Conservation (phyloP, 345 rosid species). For the Erysimum cheiranthoides region DNA sequence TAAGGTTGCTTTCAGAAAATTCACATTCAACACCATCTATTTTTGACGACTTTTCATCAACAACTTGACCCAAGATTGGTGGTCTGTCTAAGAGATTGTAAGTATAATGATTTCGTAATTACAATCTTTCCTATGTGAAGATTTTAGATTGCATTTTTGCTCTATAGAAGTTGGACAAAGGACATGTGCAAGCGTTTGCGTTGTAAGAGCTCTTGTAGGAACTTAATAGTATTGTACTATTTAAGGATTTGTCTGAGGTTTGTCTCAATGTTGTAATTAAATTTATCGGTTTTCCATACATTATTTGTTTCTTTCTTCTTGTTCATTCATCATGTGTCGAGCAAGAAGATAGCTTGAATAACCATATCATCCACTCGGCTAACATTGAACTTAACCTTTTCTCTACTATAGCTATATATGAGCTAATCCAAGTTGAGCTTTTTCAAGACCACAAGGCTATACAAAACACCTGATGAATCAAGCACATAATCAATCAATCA, state of each 20-base stretch:
- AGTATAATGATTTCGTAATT: slow-evolving; percentile 14
- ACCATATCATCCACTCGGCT: too few species aligned
- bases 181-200: neutral
- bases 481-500: too few species aligned
- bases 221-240: neutral
- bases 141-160: slow-evolving; percentile 14
- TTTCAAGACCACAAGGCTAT: too few species aligned
- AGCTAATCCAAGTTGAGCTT: too few species aligned
- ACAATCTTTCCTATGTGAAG: neutral
- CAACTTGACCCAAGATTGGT: neutral
- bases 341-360: too few species aligned
- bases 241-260: slow-evolving; percentile 9
- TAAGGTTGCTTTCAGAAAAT: neutral
- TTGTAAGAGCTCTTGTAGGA: slow-evolving; percentile 16
- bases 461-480: too few species aligned
- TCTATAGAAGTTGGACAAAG: neutral
- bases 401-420: too few species aligned
- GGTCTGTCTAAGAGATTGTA: neutral
- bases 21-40: neutral
- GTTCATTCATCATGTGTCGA: too few species aligned
- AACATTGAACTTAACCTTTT: too few species aligned
- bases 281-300: too few species aligned
- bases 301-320: too few species aligned
- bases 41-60: slow-evolving; percentile 9
- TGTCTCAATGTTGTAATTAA: neutral